Conservation (phyloP, 306 rosid genomes). For the barrel medic (Medicago truncatula) region DNA sequence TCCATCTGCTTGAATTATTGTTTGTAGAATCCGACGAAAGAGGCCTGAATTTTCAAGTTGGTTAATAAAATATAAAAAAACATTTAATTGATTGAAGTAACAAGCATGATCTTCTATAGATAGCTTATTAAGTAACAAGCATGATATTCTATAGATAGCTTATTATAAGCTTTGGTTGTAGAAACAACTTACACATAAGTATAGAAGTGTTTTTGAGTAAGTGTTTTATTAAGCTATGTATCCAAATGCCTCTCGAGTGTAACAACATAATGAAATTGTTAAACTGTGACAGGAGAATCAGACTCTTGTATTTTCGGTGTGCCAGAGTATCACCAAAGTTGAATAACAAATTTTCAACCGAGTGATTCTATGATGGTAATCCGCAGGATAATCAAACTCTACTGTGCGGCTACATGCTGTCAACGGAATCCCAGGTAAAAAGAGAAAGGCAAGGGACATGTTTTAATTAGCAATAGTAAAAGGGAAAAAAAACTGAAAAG, state of each 20-base stretch:
- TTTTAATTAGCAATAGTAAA: not conserved
- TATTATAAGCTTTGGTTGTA: not conserved
- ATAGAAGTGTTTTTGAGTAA: not conserved
- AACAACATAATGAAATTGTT: conserved; percentile 11
- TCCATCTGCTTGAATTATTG: conserved; percentile 57
- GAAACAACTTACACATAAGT: not conserved
- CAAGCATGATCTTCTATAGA: not conserved
- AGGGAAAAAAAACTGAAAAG: not conserved
- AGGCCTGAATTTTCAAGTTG: conserved; percentile 55
- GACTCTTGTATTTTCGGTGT: too few relatives aligned
- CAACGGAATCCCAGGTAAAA: conserved; percentile 55
- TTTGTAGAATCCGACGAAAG: conserved; percentile 71
- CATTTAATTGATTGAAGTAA: not conserved
- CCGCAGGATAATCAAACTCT: too few relatives aligned
- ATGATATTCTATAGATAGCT: not conserved
- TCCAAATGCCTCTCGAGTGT: not conserved
- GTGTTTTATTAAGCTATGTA: not conserved
- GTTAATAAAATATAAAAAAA: too few relatives aligned
- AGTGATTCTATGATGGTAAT: too few relatives aligned
- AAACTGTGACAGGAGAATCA: not conserved
- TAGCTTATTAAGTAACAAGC: not conserved
- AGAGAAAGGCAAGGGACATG: conserved; percentile 9
- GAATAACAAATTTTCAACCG: too few relatives aligned
- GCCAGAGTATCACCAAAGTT: too few relatives aligned
- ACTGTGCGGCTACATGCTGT: conserved; percentile 1